Evolutionary conservation across 352 stramenopile genomes (phyloP).

Genomic region (Globisporangium okanoganense): DNA sequence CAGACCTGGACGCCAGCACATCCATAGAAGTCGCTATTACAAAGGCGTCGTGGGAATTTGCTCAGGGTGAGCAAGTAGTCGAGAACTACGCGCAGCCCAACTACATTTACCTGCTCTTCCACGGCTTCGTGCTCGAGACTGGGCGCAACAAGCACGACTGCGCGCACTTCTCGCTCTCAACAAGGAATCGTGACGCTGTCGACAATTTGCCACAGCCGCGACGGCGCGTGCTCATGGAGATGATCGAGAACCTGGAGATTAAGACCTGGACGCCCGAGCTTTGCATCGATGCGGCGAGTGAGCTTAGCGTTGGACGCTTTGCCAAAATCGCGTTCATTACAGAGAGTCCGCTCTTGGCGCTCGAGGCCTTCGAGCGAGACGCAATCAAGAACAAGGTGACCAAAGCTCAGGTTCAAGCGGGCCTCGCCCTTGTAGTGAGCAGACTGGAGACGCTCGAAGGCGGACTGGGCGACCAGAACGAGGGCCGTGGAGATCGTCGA

Average conservation of each 20-base stretch:
- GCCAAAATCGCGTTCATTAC: constrained; percentile 24
- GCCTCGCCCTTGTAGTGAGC: background rate
- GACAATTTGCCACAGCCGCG: constrained; percentile 10
- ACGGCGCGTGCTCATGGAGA: constrained; percentile 15
- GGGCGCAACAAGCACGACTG: constrained; percentile 80
- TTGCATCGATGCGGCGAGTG: constrained; percentile 21
- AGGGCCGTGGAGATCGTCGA: constrained; percentile 1
- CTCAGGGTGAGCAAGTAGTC: constrained; percentile 70
- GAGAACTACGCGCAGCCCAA: constrained; percentile 94
- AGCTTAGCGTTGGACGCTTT: constrained; percentile 16
- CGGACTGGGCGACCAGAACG: background rate
- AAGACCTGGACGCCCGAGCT: constrained; percentile 37
- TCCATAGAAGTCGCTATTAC: constrained; percentile 51
- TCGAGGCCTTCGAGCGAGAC: background rate
- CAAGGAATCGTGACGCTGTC: constrained; percentile 3
- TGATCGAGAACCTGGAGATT: constrained; percentile 22
- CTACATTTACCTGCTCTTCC: constrained; percentile 92
- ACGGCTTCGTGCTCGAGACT: constrained; percentile 82
- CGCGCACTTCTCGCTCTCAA: constrained; percentile 51
- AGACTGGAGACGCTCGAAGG: constrained; percentile 10
- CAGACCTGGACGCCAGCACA: constrained; percentile 21
- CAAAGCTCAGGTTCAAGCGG: background rate
- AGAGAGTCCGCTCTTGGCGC: constrained; percentile 15
- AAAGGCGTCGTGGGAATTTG: constrained; percentile 60
- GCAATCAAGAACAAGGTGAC: background rate